These are phyloP conservation scores for Priceomyces medius DNA, from an alignment of 805 yeast species.

Conservation along the genomic window DNA sequence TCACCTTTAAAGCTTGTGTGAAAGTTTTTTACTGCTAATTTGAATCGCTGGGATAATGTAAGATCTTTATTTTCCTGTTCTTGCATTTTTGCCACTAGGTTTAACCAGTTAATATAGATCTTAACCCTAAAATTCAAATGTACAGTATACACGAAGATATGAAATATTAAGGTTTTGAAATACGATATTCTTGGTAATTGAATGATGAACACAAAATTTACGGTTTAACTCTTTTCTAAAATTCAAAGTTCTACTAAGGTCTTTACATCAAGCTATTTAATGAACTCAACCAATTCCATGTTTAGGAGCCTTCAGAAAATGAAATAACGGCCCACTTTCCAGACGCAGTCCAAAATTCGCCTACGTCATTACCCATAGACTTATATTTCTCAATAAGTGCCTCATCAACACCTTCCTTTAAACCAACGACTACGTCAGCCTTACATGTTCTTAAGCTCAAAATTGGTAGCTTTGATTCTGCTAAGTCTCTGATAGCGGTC, in stretches of 20 bases:
- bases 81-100: background rate
- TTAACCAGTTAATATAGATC: too few relatives aligned
- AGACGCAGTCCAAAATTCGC: slow-evolving; percentile 78
- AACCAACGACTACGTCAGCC: slow-evolving; percentile 92
- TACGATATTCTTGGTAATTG: too few relatives aligned
- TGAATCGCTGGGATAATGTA: slow-evolving; percentile 9
- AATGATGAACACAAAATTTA: too few relatives aligned
- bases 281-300: too few relatives aligned
- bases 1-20: slow-evolving; percentile 6
- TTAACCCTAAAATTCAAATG: too few relatives aligned
- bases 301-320: slow-evolving; percentile 12
- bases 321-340: slow-evolving; percentile 92
- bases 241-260: too few relatives aligned
- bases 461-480: slow-evolving; percentile 58
- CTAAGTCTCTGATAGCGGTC: slow-evolving; percentile 68
- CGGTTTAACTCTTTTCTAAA: too few relatives aligned
- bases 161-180: too few relatives aligned
- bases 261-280: too few relatives aligned
- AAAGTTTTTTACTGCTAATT: slow-evolving; percentile 5
- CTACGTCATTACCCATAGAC: slow-evolving; percentile 55
- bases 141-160: too few relatives aligned
- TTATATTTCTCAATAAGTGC: slow-evolving; percentile 62
- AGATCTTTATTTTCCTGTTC: slow-evolving; percentile 1
- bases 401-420: slow-evolving; percentile 70
- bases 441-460: slow-evolving; percentile 88